Conservation (phyloP, 495 filamentous ascomycete genomes). For the Neurospora sp. region DNA sequence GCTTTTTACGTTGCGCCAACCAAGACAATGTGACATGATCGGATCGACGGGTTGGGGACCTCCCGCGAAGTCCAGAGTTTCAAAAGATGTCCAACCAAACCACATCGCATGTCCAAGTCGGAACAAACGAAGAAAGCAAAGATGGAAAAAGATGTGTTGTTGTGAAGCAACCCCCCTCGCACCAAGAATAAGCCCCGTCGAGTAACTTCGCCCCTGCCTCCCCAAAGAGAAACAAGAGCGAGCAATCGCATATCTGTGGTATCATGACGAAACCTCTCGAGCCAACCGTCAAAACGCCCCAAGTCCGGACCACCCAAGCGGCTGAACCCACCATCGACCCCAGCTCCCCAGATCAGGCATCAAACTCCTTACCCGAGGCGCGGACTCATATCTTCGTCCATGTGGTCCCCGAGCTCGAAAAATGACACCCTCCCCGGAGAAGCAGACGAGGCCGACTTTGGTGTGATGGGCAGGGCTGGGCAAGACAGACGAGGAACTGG, state of each 20-base stretch:
- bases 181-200: conserved; percentile 99
- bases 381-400: conserved; percentile 88
- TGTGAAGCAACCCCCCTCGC: conserved; percentile 61
- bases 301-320: conserved; percentile 29
- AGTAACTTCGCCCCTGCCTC: conserved; percentile 62
- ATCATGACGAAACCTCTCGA: conserved; percentile 74
- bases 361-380: conserved; percentile 26
- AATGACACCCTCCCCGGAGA: neutral
- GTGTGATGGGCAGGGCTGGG: conserved; percentile 27
- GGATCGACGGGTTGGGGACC: conserved; percentile 18
- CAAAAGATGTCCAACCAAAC: neutral
- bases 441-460: conserved; percentile 20
- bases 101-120: conserved; percentile 14
- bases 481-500: conserved; percentile 53
- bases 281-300: conserved; percentile 28
- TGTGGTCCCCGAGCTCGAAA: conserved; percentile 36
- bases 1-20: neutral
- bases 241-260: conserved; percentile 99
- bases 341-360: conserved; percentile 21
- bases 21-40: conserved; percentile 21
- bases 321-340: conserved; percentile 25
- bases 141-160: conserved; percentile 10
- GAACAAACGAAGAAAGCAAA: conserved; percentile 18
- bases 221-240: conserved; percentile 13
- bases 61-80: conserved; percentile 41